phyloP scores from a whole-genome alignment of 2,329 filamentous ascomycete species.

The Alternaria postmessia region DNA sequence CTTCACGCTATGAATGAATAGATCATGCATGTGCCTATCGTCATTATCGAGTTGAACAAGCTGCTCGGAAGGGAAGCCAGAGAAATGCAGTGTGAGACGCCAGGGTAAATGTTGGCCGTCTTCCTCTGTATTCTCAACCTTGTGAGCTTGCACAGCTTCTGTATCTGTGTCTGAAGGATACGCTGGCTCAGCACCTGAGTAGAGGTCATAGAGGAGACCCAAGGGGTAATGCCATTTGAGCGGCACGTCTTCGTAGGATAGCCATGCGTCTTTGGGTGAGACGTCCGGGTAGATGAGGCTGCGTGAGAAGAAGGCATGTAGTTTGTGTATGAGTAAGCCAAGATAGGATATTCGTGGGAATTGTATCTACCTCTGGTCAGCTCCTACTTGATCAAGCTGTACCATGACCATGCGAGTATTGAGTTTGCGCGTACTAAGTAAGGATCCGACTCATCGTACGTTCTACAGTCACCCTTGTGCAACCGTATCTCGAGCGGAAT shows the following conservation, averaged over 20 bases:
- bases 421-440: slow-evolving; percentile 60
- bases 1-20: slow-evolving; percentile 75
- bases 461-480: slow-evolving; percentile 66
- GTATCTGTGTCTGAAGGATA: slow-evolving; percentile 26
- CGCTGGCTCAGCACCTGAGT: slow-evolving; percentile 64
- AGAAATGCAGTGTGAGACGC: slow-evolving; percentile 69
- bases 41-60: slow-evolving; percentile 65
- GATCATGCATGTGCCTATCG: slow-evolving; percentile 67
- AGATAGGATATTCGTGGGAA: slow-evolving; percentile 73
- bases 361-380: slow-evolving; percentile 58
- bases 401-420: not conserved
- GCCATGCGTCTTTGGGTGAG: slow-evolving; percentile 64
- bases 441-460: slow-evolving; percentile 66
- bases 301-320: slow-evolving; percentile 69
- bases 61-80: slow-evolving; percentile 65
- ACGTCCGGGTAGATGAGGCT: slow-evolving; percentile 66
- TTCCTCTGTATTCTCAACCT: slow-evolving; percentile 27
- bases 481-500: slow-evolving; percentile 68
- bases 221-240: slow-evolving; percentile 77
- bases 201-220: slow-evolving; percentile 74
- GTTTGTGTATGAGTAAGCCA: slow-evolving; percentile 68
- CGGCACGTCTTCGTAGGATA: slow-evolving; percentile 72
- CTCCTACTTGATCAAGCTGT: slow-evolving; percentile 6
- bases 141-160: slow-evolving; percentile 18
- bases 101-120: slow-evolving; percentile 60